Conservation (phyloP, 208 protist genomes). For the Lotmaria passim region DNA sequence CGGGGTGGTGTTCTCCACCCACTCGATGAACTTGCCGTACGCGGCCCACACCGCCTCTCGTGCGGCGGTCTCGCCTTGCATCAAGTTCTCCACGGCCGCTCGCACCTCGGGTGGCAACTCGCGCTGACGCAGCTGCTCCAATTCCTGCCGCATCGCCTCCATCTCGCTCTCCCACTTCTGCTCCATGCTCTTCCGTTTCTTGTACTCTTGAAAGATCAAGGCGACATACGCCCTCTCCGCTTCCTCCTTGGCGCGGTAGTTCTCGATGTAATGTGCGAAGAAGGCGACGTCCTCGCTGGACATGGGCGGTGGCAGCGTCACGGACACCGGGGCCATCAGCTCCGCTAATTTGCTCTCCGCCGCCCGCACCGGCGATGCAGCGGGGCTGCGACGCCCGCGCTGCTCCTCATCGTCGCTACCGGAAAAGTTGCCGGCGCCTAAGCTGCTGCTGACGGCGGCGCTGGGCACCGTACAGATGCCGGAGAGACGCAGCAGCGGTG, state of each 20-base stretch:
- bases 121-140: conserved; percentile 34
- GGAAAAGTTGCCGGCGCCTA: conserved; percentile 9
- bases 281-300: conserved; percentile 23
- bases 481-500: conserved; percentile 38
- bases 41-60: conserved; percentile 37
- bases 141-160: conserved; percentile 17
- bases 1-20: conserved; percentile 59
- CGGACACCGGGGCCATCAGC: conserved; percentile 36
- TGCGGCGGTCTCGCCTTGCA: conserved; percentile 27
- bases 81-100: conserved; percentile 32
- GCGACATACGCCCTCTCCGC: conserved; percentile 56
- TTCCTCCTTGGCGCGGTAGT: conserved; percentile 24
- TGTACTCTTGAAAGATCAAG: conserved; percentile 83
- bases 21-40: conserved; percentile 63
- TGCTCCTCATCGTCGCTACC: conserved; percentile 31
- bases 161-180: conserved; percentile 38
- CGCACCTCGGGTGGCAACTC: conserved; percentile 56
- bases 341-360: conserved; percentile 26
- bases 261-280: conserved; percentile 11
- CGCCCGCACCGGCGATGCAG: conserved; percentile 17
- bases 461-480: conserved; percentile 15
- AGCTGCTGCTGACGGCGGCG: conserved; percentile 4
- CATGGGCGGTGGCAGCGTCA: conserved; percentile 38
- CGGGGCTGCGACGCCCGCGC: conserved; percentile 25
- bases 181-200: conserved; percentile 68